phyloP scores from a whole-genome alignment of 148 eudicot species.

The Cornus kousa region DNA sequence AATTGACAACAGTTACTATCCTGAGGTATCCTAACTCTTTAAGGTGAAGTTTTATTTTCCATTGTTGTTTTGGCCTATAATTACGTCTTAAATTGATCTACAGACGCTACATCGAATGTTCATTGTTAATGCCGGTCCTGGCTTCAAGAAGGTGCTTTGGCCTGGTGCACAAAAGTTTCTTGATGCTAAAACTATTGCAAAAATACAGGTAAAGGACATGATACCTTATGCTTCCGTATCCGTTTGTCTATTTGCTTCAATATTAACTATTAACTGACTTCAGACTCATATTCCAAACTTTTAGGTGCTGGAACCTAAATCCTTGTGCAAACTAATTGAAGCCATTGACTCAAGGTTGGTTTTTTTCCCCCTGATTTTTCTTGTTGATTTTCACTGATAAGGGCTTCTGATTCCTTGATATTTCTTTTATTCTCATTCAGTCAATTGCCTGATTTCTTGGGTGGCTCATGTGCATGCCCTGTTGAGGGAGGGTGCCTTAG shows the following conservation, averaged over 20 bases:
- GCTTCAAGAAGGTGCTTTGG: constrained; percentile 76
- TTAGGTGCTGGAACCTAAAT: constrained; percentile 70
- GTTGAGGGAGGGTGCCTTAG: constrained; percentile 68
- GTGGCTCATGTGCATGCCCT: constrained; percentile 70
- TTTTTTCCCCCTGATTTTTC: constrained; percentile 13
- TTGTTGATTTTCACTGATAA: background rate
- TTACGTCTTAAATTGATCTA: background rate
- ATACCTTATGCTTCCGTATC: background rate
- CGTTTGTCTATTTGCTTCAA: constrained; percentile 1
- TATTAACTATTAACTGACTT: constrained; percentile 7
- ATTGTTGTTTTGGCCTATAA: background rate
- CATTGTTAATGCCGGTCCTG: constrained; percentile 80
- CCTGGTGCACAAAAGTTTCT: constrained; percentile 71
- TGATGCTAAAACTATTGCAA: constrained; percentile 61
- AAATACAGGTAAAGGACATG: constrained; percentile 47
- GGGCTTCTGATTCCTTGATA: constrained; percentile 11
- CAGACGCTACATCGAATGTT: constrained; percentile 79
- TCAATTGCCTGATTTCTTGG: constrained; percentile 75
- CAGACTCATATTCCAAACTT: constrained; percentile 10
- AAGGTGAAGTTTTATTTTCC: background rate
- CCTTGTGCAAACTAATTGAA: constrained; percentile 51
- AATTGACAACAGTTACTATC: constrained; percentile 66
- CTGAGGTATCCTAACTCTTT: constrained; percentile 48
- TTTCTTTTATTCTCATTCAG: constrained; percentile 28
- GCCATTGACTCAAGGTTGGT: constrained; percentile 56